A percentile compares a stretch with the other conserved stretches of the same genome.
Evolutionary conservation across 179 eudicot genomes (phyloP).

Genomic region (Drosera spatulata): DNA sequence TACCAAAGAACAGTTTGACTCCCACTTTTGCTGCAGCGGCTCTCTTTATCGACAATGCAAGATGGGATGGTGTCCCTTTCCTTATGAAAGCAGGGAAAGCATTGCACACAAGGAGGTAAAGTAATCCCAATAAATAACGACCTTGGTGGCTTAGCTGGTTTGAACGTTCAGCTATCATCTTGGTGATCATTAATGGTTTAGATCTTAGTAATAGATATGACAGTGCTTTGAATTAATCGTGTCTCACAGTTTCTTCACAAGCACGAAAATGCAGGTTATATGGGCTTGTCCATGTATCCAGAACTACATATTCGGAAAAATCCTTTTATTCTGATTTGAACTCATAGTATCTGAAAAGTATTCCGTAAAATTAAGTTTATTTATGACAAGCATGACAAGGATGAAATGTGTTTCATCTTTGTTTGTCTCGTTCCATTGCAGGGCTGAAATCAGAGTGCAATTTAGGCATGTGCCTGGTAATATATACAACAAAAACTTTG

Average conservation of each 20-base stretch:
- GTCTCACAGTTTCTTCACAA: no score
- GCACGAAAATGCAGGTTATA: no score
- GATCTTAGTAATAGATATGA: no score
- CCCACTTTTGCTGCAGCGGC: conserved; percentile 99
- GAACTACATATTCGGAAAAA: no score
- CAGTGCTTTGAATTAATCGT: no score
- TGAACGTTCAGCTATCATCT: neutral
- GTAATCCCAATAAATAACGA: neutral
- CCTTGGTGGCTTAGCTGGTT: no score
- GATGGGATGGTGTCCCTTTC: conserved; percentile 99
- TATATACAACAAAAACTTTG: conserved; percentile 59
- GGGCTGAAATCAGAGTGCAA: conserved; percentile 92
- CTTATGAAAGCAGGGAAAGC: conserved; percentile 99
- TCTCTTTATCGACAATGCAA: conserved; percentile 84
- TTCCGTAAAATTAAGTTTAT: neutral
- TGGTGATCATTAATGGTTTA: no score
- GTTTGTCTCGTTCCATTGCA: conserved; percentile 18
- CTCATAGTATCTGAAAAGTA: no score
- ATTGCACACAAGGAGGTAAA: conserved; percentile 66
- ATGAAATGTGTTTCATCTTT: conserved; percentile 3
- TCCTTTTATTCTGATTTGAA: no score
- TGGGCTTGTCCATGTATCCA: no score
- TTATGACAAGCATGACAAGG: no score
- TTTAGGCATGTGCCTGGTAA: conserved; percentile 95
- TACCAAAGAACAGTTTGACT: conserved; percentile 77